Evolutionary conservation across 371 early-diverging fungal genomes (phyloP), one percentile per base, ranked within the genome.

Genomic region (Apophysomyces sp.): DNA sequence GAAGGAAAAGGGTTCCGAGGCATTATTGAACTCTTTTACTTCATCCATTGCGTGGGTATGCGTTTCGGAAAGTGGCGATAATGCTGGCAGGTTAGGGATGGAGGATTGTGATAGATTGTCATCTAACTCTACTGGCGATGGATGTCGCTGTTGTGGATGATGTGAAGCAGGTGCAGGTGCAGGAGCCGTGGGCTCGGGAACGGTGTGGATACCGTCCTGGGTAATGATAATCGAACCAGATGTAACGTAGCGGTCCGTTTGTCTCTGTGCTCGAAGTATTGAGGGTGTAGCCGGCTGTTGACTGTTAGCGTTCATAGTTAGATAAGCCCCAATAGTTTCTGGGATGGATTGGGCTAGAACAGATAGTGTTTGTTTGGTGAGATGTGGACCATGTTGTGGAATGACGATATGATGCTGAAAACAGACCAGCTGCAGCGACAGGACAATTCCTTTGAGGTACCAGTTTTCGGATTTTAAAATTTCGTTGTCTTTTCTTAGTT

Each of bases 391-490:
- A 51, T 80, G 80, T 9, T 73, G 74, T 13, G 75, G 77, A 49
- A 80, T 77, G 11, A 74, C 72, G 24, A 80, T 31, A 31, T 80
- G 77, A 61, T 80, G 71, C 13, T 75, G 74, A 49, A 71, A 73
- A 56, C 80, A 80, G 18, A 77, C 77, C 15, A 77, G 62, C 64
- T 87, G 85, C 28, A 85, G 75, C 6, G 82, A 74, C 16, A 83
- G 67, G 7, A 82, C 81, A 27, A 83, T 77, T 7, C 83, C 81
- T 39, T 84, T 84, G 30, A 82, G 62, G 53, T 84, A 85, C 69
- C 77, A 80, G 62, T 89, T 92, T 44, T 92, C 91, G 37, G 77
- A 68, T 49, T 80, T 69, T 18, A 89, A 77, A 32, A 78, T 63
- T 32, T 88, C 88, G 28, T 83, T 71, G 18, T 78, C 73, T 30